Base-by-base conservation (phyloP, 2,329 filamentous ascomycete genomes). In the Raffaelea albimanens region DNA sequence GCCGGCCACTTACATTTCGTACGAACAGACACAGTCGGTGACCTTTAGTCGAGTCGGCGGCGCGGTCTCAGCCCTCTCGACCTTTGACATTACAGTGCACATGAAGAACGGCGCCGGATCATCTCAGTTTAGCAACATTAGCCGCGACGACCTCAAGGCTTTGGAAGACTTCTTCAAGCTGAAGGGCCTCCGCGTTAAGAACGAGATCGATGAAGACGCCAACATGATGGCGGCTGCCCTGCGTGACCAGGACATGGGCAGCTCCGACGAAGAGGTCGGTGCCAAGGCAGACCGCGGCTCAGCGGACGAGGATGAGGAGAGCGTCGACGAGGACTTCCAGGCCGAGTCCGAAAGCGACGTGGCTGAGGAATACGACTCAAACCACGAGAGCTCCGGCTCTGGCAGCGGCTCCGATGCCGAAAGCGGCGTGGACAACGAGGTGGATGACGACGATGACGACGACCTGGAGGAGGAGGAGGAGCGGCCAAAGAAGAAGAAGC, bases 71-170 rank as follows among this genome's bases (percentile, higher is more conserved):
- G 87, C 93, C 44, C 85, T 91, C 56, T 87, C 93, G 49, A 98
- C 93, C 2, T 98, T 98, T 61, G 93, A 98, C 64, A 96, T 98
- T 57, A 93, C 89, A 0, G 87, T 98, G 50, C 83, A 83, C 47
- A 78, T 96, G 71, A 97, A 96, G 75, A 80, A 75, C 56, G 87
- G 86, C n/a, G 76, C 80, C 45, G 85, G 86, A 49, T 89, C 95
- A 60, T 88, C 90, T 58, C 90, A 96, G 61, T 98, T 98, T 71
- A 95, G 89, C 69, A 98, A 98, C 72, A 98, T 98, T 66, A 98
- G 96, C 64, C 85, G 91, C 57, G 93, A 98, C 70, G 93, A 98
- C 63, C 87, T 97, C 66, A 87, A 93, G 68, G 87, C 87, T 7
- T 78, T 98, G n/a, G 93, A 98, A 66, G 83, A 85, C 56, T 98